Evolutionary conservation across 495 filamentous ascomycete species (phyloP).

Genomic region (Bombardia bombarda): DNA sequence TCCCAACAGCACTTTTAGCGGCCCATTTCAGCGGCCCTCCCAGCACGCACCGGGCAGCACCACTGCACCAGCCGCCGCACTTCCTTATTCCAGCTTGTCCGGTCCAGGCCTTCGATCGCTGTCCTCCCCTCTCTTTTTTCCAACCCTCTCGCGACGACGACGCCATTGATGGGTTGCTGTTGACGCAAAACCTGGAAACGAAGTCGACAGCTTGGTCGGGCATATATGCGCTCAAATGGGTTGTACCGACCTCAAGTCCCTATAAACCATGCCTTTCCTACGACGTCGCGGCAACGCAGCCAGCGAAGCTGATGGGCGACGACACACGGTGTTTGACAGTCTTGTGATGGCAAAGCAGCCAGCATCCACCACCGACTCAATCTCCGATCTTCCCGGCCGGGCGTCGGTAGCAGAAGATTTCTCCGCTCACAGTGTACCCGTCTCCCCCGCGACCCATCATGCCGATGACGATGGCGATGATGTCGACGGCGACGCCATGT

Average conservation of each 20-base stretch:
- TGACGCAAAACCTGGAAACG: background rate
- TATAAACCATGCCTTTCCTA: slow-evolving; percentile 40
- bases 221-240: slow-evolving; percentile 29
- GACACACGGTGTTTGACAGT: slow-evolving; percentile 32
- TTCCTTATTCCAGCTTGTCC: no score
- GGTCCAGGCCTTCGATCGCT: no score
- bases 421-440: slow-evolving; percentile 6
- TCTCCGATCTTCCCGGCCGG: slow-evolving; percentile 17
- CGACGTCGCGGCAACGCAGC: slow-evolving; percentile 42
- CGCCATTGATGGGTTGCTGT: slow-evolving; percentile 2
- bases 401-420: slow-evolving; percentile 15
- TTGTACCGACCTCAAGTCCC: slow-evolving; percentile 30
- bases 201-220: background rate
- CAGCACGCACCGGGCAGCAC: background rate
- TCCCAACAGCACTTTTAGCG: background rate
- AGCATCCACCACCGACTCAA: slow-evolving; percentile 8
- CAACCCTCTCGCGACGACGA: background rate
- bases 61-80: background rate
- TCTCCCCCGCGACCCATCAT: slow-evolving; percentile 11
- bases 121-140: background rate
- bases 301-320: slow-evolving; percentile 43
- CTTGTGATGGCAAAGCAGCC: slow-evolving; percentile 22
- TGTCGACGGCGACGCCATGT: slow-evolving; percentile 15
- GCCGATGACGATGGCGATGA: slow-evolving; percentile 10
- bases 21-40: background rate